Evolutionary conservation across 805 yeast genomes (phyloP).

Genomic region (Metschnikowia rubicola): DNA sequence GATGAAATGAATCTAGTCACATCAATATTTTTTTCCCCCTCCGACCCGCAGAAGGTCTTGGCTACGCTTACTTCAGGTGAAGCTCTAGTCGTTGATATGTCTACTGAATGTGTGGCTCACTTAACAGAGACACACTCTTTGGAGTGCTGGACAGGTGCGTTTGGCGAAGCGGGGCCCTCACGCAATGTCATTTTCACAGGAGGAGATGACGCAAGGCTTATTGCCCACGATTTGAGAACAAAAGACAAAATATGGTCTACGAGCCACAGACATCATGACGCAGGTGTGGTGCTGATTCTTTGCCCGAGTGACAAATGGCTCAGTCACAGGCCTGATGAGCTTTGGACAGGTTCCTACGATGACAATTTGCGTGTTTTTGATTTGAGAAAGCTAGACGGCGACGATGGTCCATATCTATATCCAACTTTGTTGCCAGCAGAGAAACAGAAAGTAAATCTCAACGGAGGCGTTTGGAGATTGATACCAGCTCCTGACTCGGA

Average conservation of each 20-base stretch:
- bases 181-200: constrained; percentile 70
- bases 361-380: constrained; percentile 72
- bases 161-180: constrained; percentile 54
- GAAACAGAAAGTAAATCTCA: constrained; percentile 48
- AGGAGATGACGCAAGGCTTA: constrained; percentile 80
- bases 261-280: constrained; percentile 65
- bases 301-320: constrained; percentile 44
- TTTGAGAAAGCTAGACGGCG: constrained; percentile 48
- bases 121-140: constrained; percentile 52
- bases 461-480: constrained; percentile 96
- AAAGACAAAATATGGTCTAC: constrained; percentile 39
- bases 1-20: constrained; percentile 55
- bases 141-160: constrained; percentile 88
- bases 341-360: constrained; percentile 93
- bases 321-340: constrained; percentile 36
- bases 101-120: constrained; percentile 12
- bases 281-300: constrained; percentile 86
- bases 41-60: constrained; percentile 33
- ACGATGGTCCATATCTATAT: constrained; percentile 30
- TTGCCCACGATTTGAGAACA: constrained; percentile 63
- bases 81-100: constrained; percentile 41
- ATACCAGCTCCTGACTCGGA: constrained; percentile 53
- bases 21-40: constrained; percentile 57
- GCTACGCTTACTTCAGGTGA: constrained; percentile 72
- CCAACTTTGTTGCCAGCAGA: constrained; percentile 53